phyloP scores from a whole-genome alignment of 169 alveolate species.

The Babesia microti region DNA sequence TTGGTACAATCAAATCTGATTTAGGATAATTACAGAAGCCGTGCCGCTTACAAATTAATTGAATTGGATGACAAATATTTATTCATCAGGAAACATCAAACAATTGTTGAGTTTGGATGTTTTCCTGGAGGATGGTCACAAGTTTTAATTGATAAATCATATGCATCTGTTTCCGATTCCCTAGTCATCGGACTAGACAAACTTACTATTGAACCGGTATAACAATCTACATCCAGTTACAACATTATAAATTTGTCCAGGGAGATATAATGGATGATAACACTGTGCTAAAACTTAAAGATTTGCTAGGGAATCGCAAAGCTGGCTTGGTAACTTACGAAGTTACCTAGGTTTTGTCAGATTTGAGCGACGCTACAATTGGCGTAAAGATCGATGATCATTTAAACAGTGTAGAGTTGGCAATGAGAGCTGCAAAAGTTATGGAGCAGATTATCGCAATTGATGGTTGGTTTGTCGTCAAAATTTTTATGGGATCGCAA shows the following conservation, averaged over 20 bases:
- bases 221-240: conserved; percentile 35
- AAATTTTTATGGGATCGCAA: conserved; percentile 63
- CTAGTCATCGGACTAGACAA: conserved; percentile 36
- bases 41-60: conserved; percentile 60
- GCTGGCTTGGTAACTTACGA: conserved; percentile 42
- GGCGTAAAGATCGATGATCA: conserved; percentile 65
- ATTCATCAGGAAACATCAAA: conserved; percentile 52
- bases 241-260: conserved; percentile 50
- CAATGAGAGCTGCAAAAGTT: conserved; percentile 51
- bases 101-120: conserved; percentile 58
- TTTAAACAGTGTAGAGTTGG: conserved; percentile 58
- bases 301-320: conserved; percentile 36
- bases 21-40: conserved; percentile 64
- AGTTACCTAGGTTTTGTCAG: conserved; percentile 40
- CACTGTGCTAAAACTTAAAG: conserved; percentile 35
- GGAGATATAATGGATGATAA: conserved; percentile 59
- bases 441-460: conserved; percentile 58
- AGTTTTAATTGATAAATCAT: conserved; percentile 54
- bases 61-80: conserved; percentile 58
- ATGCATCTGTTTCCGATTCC: conserved; percentile 34
- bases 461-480: conserved; percentile 62
- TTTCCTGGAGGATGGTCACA: conserved; percentile 71
- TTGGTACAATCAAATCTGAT: conserved; percentile 7
- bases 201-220: conserved; percentile 44
- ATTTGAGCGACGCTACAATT: conserved; percentile 57